Base-by-base conservation (phyloP, 345 rosid species). In the Camelina laxa region DNA sequence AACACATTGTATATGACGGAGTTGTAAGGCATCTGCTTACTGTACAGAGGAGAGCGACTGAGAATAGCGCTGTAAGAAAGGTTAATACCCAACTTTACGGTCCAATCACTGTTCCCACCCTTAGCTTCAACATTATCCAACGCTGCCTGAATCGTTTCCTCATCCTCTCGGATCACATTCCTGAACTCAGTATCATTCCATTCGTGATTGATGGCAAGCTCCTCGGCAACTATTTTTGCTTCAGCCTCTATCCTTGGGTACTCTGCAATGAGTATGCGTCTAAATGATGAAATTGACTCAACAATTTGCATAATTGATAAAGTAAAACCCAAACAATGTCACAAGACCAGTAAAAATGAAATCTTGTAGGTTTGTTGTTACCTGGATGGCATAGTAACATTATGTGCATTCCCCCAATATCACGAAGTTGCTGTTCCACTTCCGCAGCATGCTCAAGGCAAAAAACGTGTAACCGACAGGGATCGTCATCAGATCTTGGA, bases 401-500 rank as follows among this genome's bases (percentile, higher is more conserved):
- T 55, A 92, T 79, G 73, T 88, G 70, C 66, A 84, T 92, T 42
- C 98, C 99, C 72, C 99, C 97, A n/a, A 89, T 82, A 62, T 79
- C 80, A 30, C 80, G 84, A 60, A 95, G 90, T 80, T 77, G 94
- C 80, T 95, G 85, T 72, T 92, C 97, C 55, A 90, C 91, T 82
- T 92, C 97, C 17, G 88, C 80, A 73, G 99, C 99, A 80, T 95
- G 98, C 87, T 95, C 91, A 66, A 95, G 98, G 83, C 99, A 95
- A 82, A 95, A 95, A 45, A 95, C 87, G 68, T 95, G 97, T 86
- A 88, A 49, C 47, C 87, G 88, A 69, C 88, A 92, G 70, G 96
- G 88, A 80, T 90, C 97, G 51, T 89, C 92, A 75, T 87, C 84
- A 63, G 83, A 85, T 73, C 75, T 82, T 31, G 79, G 86, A 76